Percentiles rank a stretch among this genome's conserved stretches.
These are phyloP conservation scores for Cymbopogon citratus DNA, from an alignment of 176 grass and related monocot species.

Conservation along the genomic window DNA sequence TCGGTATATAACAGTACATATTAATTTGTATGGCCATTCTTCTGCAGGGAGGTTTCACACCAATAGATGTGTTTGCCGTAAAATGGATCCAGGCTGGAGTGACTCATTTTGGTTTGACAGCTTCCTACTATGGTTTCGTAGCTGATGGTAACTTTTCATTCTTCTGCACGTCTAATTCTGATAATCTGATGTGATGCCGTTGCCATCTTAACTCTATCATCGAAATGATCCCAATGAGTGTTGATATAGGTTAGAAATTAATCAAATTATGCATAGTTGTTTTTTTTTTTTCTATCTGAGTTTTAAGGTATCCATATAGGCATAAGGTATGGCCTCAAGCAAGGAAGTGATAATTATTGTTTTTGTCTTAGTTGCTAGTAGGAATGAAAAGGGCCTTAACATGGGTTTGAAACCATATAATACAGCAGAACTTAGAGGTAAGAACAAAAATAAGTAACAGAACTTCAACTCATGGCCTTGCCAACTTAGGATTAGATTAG, in stretches of 20 bases:
- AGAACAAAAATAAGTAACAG: background rate
- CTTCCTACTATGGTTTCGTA: constrained; percentile 89
- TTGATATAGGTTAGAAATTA: background rate
- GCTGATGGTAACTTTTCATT: constrained; percentile 64
- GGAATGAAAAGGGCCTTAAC: background rate
- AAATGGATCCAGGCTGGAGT: constrained; percentile 57
- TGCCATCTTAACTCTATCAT: constrained; percentile 6
- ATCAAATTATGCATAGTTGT: background rate
- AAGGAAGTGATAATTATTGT: background rate
- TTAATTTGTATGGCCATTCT: constrained; percentile 28
- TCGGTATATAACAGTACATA: background rate
- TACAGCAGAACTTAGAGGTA: background rate
- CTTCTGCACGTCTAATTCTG: background rate
- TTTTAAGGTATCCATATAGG: constrained; percentile 1
- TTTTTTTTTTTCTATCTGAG: background rate
- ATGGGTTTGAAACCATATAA: constrained; percentile 5
- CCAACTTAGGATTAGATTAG: background rate
- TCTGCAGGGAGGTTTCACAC: constrained; percentile 64
- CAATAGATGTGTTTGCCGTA: constrained; percentile 78
- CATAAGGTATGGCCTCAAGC: background rate
- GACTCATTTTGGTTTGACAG: constrained; percentile 75
- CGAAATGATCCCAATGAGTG: background rate
- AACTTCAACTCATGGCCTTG: background rate
- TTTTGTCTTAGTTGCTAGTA: constrained; percentile 11
- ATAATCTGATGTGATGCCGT: constrained; percentile 7